Conservation (phyloP, 495 filamentous ascomycete species). For the Elasticomyces elasticus region DNA sequence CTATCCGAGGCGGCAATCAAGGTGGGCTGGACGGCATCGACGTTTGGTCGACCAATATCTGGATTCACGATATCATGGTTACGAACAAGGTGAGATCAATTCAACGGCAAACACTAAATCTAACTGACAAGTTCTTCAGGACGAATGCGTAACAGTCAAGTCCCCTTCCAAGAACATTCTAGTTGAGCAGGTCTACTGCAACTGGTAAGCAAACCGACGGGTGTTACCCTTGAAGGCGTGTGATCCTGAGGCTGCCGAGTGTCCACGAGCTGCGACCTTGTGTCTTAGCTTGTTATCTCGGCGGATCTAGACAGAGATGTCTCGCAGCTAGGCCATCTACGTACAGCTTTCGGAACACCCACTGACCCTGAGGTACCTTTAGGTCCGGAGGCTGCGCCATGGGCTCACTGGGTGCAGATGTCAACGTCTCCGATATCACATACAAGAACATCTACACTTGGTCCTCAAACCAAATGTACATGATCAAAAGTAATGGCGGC, state of each 20-base stretch:
- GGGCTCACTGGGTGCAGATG: slow-evolving; percentile 25
- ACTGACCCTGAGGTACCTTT: too few species aligned
- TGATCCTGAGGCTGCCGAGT: too few species aligned
- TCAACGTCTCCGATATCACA: slow-evolving; percentile 22
- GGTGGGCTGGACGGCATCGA: slow-evolving; percentile 33
- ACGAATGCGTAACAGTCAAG: slow-evolving; percentile 28
- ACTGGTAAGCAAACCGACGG: too few species aligned
- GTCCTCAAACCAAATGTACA: slow-evolving; percentile 44
- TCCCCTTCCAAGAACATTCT: slow-evolving; percentile 26
- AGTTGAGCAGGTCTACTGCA: slow-evolving; percentile 38
- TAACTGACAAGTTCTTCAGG: slow-evolving; percentile 1
- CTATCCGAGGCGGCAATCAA: slow-evolving; percentile 28
- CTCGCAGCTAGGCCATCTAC: too few species aligned
- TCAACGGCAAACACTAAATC: background rate
- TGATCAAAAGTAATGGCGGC: slow-evolving; percentile 54
- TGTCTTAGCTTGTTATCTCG: too few species aligned
- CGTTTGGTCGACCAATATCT: slow-evolving; percentile 29
- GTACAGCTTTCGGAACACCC: too few species aligned
- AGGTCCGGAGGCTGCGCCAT: slow-evolving; percentile 30
- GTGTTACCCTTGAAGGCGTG: too few species aligned
- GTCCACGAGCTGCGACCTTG: too few species aligned
- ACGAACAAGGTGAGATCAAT: slow-evolving; percentile 26
- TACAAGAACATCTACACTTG: slow-evolving; percentile 31
- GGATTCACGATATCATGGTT: slow-evolving; percentile 30
- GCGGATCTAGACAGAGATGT: too few species aligned